Percentiles rank a stretch among this genome's conserved stretches.
Evolutionary conservation across 106 monocot genomes (phyloP).

Genomic region (Acanthochlamys bracteata): DNA sequence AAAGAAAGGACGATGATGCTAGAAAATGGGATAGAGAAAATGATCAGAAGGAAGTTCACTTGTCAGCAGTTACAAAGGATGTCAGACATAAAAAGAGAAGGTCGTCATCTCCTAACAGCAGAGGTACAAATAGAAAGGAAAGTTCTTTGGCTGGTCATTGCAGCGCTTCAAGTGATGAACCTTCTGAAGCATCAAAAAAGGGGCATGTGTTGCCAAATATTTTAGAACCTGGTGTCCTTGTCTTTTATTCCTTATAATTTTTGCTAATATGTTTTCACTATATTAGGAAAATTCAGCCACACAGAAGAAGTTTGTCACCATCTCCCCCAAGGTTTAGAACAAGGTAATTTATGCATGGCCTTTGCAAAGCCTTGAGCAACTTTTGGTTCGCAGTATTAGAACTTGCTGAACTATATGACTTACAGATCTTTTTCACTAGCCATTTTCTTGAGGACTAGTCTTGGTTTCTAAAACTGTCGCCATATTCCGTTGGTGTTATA

Average conservation of each 20-base stretch:
- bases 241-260: constrained; percentile 3
- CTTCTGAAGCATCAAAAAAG: constrained; percentile 45
- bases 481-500: neutral
- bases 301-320: constrained; percentile 30
- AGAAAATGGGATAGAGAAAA: constrained; percentile 21
- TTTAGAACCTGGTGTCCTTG: neutral
- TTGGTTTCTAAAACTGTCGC: neutral
- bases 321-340: constrained; percentile 49
- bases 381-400: neutral
- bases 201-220: constrained; percentile 21
- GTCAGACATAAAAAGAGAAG: constrained; percentile 24
- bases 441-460: neutral
- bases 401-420: neutral
- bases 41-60: constrained; percentile 35
- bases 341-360: constrained; percentile 28
- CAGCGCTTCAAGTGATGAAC: constrained; percentile 48
- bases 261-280: neutral
- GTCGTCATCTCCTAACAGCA: constrained; percentile 45
- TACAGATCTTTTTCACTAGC: neutral
- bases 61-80: constrained; percentile 18
- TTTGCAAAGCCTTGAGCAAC: neutral
- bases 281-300: constrained; percentile 45
- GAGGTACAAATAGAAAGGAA: constrained; percentile 37
- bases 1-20: constrained; percentile 19
- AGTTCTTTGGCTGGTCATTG: constrained; percentile 22